These are phyloP conservation scores for Rhodotorula mucilaginosa DNA, from an alignment of 1,284 basidiomycete genomes.

Conservation along the genomic window DNA sequence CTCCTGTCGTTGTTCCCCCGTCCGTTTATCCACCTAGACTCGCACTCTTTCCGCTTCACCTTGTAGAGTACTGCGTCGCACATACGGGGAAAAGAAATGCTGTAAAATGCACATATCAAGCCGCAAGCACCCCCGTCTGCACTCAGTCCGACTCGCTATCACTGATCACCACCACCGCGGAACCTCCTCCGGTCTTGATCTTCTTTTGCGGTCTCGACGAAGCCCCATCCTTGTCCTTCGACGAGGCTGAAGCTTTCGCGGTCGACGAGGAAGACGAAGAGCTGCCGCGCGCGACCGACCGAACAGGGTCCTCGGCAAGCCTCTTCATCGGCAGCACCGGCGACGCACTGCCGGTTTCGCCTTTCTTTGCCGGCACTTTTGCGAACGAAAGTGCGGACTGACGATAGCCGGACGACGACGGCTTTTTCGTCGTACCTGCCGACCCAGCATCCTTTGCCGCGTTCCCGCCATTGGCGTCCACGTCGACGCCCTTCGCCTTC, in stretches of 20 bases:
- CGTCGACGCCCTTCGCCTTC: too few species aligned
- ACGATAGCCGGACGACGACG: neutral
- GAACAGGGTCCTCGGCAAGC: neutral
- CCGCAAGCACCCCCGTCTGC: neutral
- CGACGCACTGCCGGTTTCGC: neutral
- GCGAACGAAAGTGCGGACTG: neutral
- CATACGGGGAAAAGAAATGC: neutral
- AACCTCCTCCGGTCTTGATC: neutral
- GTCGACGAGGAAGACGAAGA: neutral
- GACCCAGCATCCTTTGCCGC: neutral
- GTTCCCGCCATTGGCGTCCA: neutral
- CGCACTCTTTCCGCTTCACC: too few species aligned
- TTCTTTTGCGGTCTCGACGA: neutral
- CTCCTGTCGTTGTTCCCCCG: neutral
- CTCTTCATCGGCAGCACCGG: neutral
- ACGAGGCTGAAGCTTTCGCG: neutral
- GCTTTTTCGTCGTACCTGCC: neutral
- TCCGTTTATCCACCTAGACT: too few species aligned
- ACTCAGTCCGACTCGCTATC: neutral
- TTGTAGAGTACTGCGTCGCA: too few species aligned
- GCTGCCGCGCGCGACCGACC: too few species aligned
- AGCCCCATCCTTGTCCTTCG: neutral
- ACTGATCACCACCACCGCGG: neutral
- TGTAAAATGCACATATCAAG: neutral
- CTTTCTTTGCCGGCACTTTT: neutral